phyloP scores from a whole-genome alignment of 2,329 filamentous ascomycete species.

The Aspergillus versicolor region DNA sequence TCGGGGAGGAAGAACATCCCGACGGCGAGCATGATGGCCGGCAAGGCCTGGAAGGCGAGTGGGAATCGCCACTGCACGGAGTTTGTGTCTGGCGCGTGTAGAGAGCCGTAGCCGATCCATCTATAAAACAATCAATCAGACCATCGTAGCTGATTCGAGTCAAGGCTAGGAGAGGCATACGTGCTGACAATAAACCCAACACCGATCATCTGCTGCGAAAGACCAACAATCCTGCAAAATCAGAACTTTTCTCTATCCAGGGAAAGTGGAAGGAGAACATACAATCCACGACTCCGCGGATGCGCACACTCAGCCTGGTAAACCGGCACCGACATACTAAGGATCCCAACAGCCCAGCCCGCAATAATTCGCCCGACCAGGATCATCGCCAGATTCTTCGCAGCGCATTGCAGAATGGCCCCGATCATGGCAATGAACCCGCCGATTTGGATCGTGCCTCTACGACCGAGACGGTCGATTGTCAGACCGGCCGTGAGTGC shows the following conservation, averaged over 20 bases:
- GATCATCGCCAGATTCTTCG: slow-evolving; percentile 58
- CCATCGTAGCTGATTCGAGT: slow-evolving; percentile 7
- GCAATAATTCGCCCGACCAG: slow-evolving; percentile 55
- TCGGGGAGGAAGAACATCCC: slow-evolving; percentile 37
- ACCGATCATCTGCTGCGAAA: slow-evolving; percentile 47
- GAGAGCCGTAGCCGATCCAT: slow-evolving; percentile 51
- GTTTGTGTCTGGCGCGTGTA: slow-evolving; percentile 34
- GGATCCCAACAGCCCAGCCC: slow-evolving; percentile 49
- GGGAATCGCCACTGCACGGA: slow-evolving; percentile 39
- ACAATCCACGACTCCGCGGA: slow-evolving; percentile 54
- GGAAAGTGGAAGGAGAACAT: too few relatives aligned
- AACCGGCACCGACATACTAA: slow-evolving; percentile 56
- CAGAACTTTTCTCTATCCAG: too few relatives aligned
- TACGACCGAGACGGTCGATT: slow-evolving; percentile 62
- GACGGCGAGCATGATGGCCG: slow-evolving; percentile 36
- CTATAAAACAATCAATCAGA: slow-evolving; percentile 4
- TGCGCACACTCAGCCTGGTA: slow-evolving; percentile 65
- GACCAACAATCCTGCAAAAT: slow-evolving; percentile 35
- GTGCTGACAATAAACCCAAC: slow-evolving; percentile 47
- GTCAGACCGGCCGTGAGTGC: slow-evolving; percentile 56
- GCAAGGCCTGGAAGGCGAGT: slow-evolving; percentile 38
- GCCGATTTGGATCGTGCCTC: slow-evolving; percentile 60
- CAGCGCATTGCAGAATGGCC: slow-evolving; percentile 58
- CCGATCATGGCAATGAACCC: slow-evolving; percentile 59
- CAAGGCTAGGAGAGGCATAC: slow-evolving; percentile 20